Evolutionary conservation across 768 basidiomycete genomes (phyloP).

Genomic region (Nidula microcarpa): DNA sequence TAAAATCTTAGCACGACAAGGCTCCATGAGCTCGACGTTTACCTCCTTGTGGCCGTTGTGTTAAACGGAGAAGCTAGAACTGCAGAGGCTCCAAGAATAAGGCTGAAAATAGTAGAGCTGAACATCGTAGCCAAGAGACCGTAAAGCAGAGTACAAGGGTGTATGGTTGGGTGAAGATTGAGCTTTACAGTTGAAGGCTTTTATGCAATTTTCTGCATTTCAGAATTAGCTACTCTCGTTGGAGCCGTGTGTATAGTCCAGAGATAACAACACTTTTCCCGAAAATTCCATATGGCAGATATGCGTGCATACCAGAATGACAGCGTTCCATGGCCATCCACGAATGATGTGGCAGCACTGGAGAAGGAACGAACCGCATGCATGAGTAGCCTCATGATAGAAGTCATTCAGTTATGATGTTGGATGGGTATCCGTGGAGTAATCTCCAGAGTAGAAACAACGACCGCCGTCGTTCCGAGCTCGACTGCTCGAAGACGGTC

Average conservation of each 20-base stretch:
- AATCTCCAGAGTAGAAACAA: not conserved
- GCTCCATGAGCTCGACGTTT: not conserved
- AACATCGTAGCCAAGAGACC: not conserved
- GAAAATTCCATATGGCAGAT: not conserved
- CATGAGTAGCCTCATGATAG: slow-evolving; percentile 8
- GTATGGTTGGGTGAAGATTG: too few species aligned
- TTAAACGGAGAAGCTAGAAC: slow-evolving; percentile 25
- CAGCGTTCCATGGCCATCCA: slow-evolving; percentile 1
- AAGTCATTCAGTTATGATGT: not conserved
- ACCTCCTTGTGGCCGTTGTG: slow-evolving; percentile 13
- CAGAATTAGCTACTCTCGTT: not conserved
- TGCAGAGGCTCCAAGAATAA: slow-evolving; percentile 22
- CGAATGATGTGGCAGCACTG: slow-evolving; percentile 4
- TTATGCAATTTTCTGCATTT: not conserved
- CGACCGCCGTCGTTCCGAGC: not conserved
- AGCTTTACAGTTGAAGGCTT: too few species aligned
- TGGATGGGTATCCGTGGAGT: not conserved
- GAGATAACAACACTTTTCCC: not conserved
- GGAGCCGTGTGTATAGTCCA: not conserved
- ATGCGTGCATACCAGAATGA: not conserved
- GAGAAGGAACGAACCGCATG: slow-evolving; percentile 10
- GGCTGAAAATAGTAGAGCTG: slow-evolving; percentile 13
- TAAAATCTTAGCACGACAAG: not conserved
- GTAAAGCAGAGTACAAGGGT: too few species aligned
- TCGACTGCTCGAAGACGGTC: not conserved